phyloP scores from a whole-genome alignment of 768 basidiomycete species.

The Fistulinella prunicolor region DNA sequence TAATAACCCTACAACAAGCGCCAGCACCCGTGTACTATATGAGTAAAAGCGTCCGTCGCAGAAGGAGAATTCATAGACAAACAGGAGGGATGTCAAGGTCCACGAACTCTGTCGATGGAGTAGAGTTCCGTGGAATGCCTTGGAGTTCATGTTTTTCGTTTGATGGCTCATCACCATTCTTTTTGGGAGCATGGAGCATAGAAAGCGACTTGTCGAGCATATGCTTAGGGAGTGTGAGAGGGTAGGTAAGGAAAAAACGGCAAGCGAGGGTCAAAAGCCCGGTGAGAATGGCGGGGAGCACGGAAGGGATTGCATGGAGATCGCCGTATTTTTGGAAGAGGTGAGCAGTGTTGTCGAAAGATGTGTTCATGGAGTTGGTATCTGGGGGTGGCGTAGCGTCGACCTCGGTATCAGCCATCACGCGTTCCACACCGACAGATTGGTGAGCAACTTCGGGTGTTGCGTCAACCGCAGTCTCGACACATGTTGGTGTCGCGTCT shows the following conservation, averaged over 20 bases:
- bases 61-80: conserved; percentile 48
- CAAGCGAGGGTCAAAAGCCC: conserved; percentile 48
- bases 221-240: conserved; percentile 48
- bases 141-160: conserved; percentile 31
- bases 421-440: conserved; percentile 28
- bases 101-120: conserved; percentile 26
- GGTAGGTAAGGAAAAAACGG: conserved; percentile 46
- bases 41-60: conserved; percentile 37
- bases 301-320: conserved; percentile 32
- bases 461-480: conserved; percentile 47
- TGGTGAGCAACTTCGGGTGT: conserved; percentile 34
- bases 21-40: conserved; percentile 45
- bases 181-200: conserved; percentile 32
- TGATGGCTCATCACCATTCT: conserved; percentile 26
- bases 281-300: conserved; percentile 27
- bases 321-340: conserved; percentile 24
- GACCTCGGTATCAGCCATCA: conserved; percentile 32
- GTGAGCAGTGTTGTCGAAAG: conserved; percentile 21
- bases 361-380: conserved; percentile 16
- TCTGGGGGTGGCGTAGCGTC: conserved; percentile 30
- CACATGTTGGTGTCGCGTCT: conserved; percentile 50
- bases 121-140: conserved; percentile 21
- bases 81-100: conserved; percentile 42
- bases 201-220: conserved; percentile 36
- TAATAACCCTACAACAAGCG: conserved; percentile 44